phyloP scores from a whole-genome alignment of 129 eudicot species.

The Logfia minima region DNA sequence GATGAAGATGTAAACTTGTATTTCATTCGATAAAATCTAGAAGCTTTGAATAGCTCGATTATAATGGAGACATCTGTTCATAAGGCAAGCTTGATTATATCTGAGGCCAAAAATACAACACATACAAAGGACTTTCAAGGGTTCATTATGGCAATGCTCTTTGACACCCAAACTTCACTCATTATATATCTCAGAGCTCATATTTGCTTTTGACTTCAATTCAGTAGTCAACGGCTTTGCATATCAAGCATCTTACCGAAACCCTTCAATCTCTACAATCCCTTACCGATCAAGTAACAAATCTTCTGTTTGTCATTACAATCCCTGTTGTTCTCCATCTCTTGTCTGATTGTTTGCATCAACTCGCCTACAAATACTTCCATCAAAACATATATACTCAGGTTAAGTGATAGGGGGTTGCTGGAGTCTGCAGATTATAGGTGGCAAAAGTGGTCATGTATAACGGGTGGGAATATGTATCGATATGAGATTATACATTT shows the following conservation, averaged over 20 bases:
- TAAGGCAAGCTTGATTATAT: not conserved
- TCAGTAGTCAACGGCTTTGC: constrained; percentile 26
- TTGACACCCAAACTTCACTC: not conserved
- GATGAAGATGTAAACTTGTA: too few species aligned
- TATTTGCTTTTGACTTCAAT: not conserved
- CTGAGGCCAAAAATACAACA: not conserved
- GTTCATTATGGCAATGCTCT: not conserved
- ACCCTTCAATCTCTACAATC: constrained; percentile 57
- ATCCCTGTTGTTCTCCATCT: constrained; percentile 65
- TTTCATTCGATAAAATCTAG: too few species aligned
- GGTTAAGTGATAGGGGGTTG: not conserved
- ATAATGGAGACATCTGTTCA: too few species aligned
- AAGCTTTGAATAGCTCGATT: too few species aligned
- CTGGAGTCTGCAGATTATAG: not conserved
- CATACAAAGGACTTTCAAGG: not conserved
- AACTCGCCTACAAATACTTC: constrained; percentile 51
- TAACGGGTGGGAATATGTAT: not conserved
- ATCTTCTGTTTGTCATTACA: constrained; percentile 83
- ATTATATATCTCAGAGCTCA: not conserved
- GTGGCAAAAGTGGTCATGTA: not conserved
- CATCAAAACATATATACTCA: not conserved
- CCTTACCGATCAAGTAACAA: constrained; percentile 71
- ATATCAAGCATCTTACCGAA: constrained; percentile 76
- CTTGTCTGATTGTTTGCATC: constrained; percentile 66
- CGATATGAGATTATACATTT: not conserved